Conservation (phyloP, 1,139 yeast genomes). For the Yamadazyma sp. region DNA sequence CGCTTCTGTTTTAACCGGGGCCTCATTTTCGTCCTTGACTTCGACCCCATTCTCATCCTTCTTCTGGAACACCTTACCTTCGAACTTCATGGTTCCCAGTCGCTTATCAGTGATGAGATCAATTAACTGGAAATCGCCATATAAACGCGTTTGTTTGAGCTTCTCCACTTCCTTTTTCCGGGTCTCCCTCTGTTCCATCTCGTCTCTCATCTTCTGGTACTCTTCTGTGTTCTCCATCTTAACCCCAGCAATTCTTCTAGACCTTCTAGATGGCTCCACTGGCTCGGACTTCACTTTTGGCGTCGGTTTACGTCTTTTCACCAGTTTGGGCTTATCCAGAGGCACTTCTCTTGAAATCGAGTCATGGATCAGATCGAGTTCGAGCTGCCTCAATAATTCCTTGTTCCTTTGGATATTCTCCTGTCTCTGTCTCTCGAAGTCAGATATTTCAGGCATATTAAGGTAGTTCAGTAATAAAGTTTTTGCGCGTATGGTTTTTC, state of each 20-base stretch:
- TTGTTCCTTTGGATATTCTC: slow-evolving; percentile 48
- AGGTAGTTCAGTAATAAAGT: neutral
- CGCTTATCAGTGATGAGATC: slow-evolving; percentile 51
- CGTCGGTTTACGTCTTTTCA: slow-evolving; percentile 23
- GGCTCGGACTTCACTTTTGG: slow-evolving; percentile 27
- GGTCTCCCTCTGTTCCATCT: slow-evolving; percentile 34
- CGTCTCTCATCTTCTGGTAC: slow-evolving; percentile 30
- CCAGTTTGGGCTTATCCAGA: slow-evolving; percentile 12
- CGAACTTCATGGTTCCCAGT: slow-evolving; percentile 36
- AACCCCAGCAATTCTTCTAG: slow-evolving; percentile 67
- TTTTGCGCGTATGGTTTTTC: slow-evolving; percentile 1
- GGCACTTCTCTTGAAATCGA: slow-evolving; percentile 32
- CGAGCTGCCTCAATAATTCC: slow-evolving; percentile 37
- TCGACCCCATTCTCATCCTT: slow-evolving; percentile 22
- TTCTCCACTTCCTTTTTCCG: slow-evolving; percentile 49
- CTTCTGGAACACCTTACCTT: slow-evolving; percentile 24
- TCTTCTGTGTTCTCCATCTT: slow-evolving; percentile 42
- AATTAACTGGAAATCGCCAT: slow-evolving; percentile 60
- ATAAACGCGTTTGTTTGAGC: slow-evolving; percentile 52
- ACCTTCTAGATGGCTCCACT: slow-evolving; percentile 56
- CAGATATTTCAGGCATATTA: slow-evolving; percentile 41
- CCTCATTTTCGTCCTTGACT: neutral
- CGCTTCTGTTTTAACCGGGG: slow-evolving; percentile 11
- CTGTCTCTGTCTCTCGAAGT: slow-evolving; percentile 68
- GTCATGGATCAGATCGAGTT: slow-evolving; percentile 34